A percentile compares a stretch with the other conserved stretches of the same genome.
These are phyloP conservation scores for Salvia rosmarinus DNA, from an alignment of 257 asterid genomes.

Conservation along the genomic window DNA sequence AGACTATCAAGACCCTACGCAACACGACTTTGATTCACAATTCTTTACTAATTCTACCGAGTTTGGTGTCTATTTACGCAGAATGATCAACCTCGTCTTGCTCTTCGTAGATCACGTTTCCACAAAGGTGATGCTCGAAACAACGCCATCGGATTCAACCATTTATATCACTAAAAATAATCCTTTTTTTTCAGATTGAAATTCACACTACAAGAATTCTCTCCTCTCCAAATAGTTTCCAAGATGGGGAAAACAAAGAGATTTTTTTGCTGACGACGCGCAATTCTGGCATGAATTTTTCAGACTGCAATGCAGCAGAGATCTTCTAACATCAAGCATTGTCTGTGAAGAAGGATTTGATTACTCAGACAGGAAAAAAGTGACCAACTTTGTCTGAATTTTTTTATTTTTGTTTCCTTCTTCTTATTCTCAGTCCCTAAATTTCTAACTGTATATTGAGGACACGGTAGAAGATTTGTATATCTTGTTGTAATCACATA, in stretches of 20 bases:
- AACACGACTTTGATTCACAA: not conserved
- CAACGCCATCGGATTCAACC: no score
- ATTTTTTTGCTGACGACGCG: not conserved
- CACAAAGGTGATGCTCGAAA: slow-evolving; percentile 32
- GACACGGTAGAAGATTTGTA: slow-evolving; percentile 19
- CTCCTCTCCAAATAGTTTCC: not conserved
- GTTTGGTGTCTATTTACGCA: slow-evolving; percentile 15
- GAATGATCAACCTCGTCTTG: slow-evolving; percentile 42
- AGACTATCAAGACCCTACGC: no score
- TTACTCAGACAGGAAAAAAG: not conserved
- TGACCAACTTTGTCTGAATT: not conserved
- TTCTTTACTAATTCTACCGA: not conserved
- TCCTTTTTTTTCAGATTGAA: slow-evolving; percentile 35
- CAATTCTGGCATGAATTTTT: not conserved
- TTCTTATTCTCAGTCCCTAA: not conserved
- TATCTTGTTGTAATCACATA: slow-evolving; percentile 20
- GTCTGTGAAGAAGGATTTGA: slow-evolving; percentile 18
- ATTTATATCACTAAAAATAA: no score
- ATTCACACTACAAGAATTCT: not conserved
- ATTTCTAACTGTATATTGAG: slow-evolving; percentile 25
- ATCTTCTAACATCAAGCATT: slow-evolving; percentile 16
- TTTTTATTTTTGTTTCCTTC: not conserved
- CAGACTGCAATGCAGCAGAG: not conserved
- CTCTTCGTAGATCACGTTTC: slow-evolving; percentile 67
- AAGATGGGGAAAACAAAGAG: not conserved